Evolutionary conservation across 2,329 filamentous ascomycete genomes (phyloP).

Genomic region (Microdochium bolleyi): DNA sequence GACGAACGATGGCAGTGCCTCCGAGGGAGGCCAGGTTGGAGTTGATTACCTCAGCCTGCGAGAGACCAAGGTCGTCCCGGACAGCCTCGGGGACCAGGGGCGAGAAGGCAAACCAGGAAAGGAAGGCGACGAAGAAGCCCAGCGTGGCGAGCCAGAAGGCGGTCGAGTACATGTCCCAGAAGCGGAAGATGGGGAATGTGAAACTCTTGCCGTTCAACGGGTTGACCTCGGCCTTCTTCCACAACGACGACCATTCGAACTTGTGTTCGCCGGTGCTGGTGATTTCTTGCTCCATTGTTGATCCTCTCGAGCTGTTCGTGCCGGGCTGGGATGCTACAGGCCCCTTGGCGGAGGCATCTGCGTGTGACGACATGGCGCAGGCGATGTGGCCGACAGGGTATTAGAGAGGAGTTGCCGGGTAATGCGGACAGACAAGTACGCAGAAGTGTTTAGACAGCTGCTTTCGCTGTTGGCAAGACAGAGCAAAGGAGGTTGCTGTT

Average conservation of each 20-base stretch:
- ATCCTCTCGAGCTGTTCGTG: neutral
- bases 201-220: constrained; percentile 77
- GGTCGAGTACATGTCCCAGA: constrained; percentile 70
- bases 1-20: constrained; percentile 69
- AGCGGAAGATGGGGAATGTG: constrained; percentile 72
- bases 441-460: too few relatives aligned
- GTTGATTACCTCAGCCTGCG: constrained; percentile 66
- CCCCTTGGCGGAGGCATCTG: neutral
- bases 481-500: neutral
- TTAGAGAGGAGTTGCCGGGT: neutral
- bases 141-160: constrained; percentile 89
- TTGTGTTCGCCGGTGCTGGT: constrained; percentile 1
- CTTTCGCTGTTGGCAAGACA: too few relatives aligned
- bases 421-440: neutral
- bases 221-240: constrained; percentile 63
- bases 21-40: constrained; percentile 81
- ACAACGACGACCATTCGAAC: constrained; percentile 16
- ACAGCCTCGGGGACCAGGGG: constrained; percentile 75
- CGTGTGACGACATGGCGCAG: neutral
- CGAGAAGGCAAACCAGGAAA: constrained; percentile 61
- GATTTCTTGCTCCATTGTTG: neutral
- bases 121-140: constrained; percentile 74
- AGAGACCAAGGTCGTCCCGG: constrained; percentile 67
- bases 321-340: neutral
- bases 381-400: neutral